These are phyloP conservation scores for Leptographium galeiforme DNA, from an alignment of 2,329 filamentous ascomycete species.

Conservation along the genomic window DNA sequence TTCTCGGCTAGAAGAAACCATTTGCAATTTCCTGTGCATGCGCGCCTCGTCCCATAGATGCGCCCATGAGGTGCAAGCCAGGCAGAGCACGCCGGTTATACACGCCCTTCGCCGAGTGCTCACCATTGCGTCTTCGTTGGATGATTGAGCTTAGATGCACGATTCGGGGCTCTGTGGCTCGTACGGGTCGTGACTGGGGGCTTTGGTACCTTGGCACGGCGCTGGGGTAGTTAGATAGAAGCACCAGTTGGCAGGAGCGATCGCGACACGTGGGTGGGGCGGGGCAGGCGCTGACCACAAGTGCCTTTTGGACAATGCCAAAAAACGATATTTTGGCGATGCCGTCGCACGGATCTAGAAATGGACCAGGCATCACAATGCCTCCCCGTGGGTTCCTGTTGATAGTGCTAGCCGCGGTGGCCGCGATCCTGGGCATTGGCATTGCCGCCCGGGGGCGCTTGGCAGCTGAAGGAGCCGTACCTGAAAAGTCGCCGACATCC, in stretches of 20 bases:
- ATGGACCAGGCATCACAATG: neutral
- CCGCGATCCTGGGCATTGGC: neutral
- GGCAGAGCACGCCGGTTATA: neutral
- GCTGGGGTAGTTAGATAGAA: neutral
- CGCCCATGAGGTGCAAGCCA: neutral
- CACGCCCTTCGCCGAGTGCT: neutral
- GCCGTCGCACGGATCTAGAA: too few relatives aligned
- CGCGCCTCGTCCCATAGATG: neutral
- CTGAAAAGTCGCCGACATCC: too few relatives aligned
- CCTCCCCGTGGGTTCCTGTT: neutral
- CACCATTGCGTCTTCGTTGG: neutral
- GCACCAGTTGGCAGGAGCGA: neutral
- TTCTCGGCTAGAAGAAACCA: neutral
- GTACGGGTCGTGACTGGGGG: too few relatives aligned
- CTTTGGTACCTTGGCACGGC: neutral
- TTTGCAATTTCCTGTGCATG: neutral
- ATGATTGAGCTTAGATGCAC: too few relatives aligned
- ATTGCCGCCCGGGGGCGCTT: neutral
- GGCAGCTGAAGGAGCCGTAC: neutral
- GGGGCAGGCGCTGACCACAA: neutral
- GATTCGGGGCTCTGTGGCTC: too few relatives aligned
- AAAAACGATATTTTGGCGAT: neutral
- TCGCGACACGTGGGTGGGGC: neutral
- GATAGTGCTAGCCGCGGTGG: neutral
- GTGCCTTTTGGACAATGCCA: neutral